A percentile compares a stretch with the other conserved stretches of the same genome.
These are phyloP conservation scores for Diaporthe sp. DNA, from an alignment of 2,329 filamentous ascomycete species.

Conservation along the genomic window DNA sequence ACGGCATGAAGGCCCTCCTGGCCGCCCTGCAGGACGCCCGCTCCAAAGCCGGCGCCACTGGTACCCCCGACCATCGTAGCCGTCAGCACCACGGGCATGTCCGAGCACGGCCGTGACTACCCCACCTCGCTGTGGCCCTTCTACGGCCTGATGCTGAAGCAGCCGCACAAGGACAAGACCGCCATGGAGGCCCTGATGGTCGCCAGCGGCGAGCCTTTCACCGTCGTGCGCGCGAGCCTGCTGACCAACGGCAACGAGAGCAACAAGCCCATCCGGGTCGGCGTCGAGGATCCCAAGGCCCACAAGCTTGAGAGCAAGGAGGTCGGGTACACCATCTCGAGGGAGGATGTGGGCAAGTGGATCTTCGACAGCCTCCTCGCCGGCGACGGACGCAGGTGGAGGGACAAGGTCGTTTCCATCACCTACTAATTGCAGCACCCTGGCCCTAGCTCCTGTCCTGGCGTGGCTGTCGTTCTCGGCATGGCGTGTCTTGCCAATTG, in stretches of 20 bases:
- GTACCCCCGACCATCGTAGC: conserved; percentile 50
- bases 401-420: conserved; percentile 49
- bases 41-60: conserved; percentile 37
- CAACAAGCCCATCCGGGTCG: conserved; percentile 47
- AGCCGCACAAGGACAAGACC: conserved; percentile 56
- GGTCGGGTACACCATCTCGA: conserved; percentile 58
- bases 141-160: conserved; percentile 50
- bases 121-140: conserved; percentile 52
- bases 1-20: conserved; percentile 55
- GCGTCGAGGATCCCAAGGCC: conserved; percentile 50
- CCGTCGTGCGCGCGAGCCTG: conserved; percentile 46
- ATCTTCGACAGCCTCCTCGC: conserved; percentile 53
- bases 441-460: neutral
- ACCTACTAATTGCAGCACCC: conserved; percentile 43
- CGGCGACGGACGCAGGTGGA: conserved; percentile 40
- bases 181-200: conserved; percentile 53
- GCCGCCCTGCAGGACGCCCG: conserved; percentile 48
- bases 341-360: conserved; percentile 60
- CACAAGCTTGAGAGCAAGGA: conserved; percentile 46
- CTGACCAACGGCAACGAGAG: conserved; percentile 43
- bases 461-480: neutral
- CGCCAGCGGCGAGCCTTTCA: conserved; percentile 42
- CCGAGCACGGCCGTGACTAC: conserved; percentile 49
- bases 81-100: conserved; percentile 55
- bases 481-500: neutral